Evolutionary conservation across 73 alveolate genomes (phyloP).

Genomic region (Paramecium octaurelia): DNA sequence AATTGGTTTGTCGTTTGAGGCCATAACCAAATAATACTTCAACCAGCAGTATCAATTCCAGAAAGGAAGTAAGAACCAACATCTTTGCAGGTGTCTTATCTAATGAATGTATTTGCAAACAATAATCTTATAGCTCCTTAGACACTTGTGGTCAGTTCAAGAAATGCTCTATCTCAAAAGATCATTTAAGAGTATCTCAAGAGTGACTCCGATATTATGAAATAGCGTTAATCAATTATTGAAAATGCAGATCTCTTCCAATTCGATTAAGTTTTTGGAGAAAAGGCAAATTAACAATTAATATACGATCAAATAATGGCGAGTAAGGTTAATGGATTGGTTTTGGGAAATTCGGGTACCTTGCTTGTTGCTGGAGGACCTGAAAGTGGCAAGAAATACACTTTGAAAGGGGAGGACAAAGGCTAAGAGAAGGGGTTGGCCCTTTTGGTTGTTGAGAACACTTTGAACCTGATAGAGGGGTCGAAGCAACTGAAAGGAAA

Average conservation of each 20-base stretch:
- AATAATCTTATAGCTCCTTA: background rate
- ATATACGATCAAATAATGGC: background rate
- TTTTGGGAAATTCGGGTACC: background rate
- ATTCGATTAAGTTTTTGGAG: slow-evolving; percentile 45
- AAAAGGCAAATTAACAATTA: background rate
- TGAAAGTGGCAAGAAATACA: slow-evolving; percentile 22
- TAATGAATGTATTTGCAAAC: background rate
- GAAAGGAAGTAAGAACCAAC: background rate
- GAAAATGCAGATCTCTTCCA: slow-evolving; percentile 26
- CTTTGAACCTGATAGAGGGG: background rate
- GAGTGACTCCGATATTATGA: background rate
- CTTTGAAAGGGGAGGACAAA: slow-evolving; percentile 36
- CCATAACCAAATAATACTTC: slow-evolving; percentile 20
- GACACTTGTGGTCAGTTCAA: background rate
- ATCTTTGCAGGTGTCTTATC: background rate
- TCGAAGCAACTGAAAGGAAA: background rate
- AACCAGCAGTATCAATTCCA: background rate
- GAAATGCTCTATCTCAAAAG: background rate
- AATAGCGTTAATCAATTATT: background rate
- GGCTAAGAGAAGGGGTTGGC: slow-evolving; percentile 13
- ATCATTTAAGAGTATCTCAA: slow-evolving; percentile 18
- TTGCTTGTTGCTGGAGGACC: background rate
- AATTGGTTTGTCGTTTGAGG: slow-evolving; percentile 30
- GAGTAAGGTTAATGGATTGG: background rate
- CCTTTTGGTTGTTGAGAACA: background rate